Conservation (phyloP, 129 eudicot species). For the Flaveria linearis region DNA sequence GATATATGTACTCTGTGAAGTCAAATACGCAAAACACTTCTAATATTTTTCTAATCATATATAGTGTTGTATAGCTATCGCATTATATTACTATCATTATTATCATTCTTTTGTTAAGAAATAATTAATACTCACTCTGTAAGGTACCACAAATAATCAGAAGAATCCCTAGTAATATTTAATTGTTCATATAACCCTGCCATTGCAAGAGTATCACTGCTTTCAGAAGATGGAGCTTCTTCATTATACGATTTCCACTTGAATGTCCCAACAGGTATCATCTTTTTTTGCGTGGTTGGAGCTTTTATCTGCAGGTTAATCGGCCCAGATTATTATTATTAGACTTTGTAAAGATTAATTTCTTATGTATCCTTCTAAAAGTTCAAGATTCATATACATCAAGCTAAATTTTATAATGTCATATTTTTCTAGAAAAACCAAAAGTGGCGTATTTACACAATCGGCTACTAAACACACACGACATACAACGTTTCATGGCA, state of each 20-base stretch:
- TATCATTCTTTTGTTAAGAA: neutral
- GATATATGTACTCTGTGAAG: slow-evolving; percentile 55
- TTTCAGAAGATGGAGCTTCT: slow-evolving; percentile 70
- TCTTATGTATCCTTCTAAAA: neutral
- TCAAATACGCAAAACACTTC: slow-evolving; percentile 1
- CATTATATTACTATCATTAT: too few species aligned
- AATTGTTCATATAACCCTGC: slow-evolving; percentile 72
- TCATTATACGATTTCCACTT: slow-evolving; percentile 79
- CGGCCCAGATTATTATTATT: slow-evolving; percentile 10
- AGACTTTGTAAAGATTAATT: neutral
- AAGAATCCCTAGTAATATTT: slow-evolving; percentile 71
- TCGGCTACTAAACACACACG: too few species aligned
- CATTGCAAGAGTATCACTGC: slow-evolving; percentile 51
- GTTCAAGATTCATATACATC: neutral
- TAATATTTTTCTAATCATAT: neutral
- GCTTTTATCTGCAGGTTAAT: slow-evolving; percentile 48
- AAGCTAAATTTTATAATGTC: neutral
- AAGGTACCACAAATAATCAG: slow-evolving; percentile 95
- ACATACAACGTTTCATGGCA: too few species aligned
- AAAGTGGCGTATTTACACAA: neutral
- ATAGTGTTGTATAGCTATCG: neutral
- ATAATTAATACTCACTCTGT: slow-evolving; percentile 56
- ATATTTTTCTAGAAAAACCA: neutral
- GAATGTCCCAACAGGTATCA: slow-evolving; percentile 53
- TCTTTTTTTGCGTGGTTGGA: slow-evolving; percentile 41